A percentile compares a stretch with the other conserved stretches of the same genome.
These are phyloP conservation scores for Pyricularia grisea DNA, from an alignment of 2,329 filamentous ascomycete species.

Conservation along the genomic window DNA sequence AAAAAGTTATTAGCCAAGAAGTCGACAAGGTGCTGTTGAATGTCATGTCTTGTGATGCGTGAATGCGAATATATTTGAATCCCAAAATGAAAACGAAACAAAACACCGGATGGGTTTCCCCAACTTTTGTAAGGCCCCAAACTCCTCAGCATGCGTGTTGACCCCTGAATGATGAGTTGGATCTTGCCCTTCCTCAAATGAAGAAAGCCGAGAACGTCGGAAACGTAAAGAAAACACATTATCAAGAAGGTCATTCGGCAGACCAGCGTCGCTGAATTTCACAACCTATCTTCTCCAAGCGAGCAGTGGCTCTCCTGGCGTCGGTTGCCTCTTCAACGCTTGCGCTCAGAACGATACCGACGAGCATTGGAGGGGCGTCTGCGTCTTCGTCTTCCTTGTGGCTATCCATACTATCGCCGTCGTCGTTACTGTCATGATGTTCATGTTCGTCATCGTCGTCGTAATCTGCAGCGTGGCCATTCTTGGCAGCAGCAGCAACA, in stretches of 20 bases:
- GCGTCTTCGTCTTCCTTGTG: constrained; percentile 7
- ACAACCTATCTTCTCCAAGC: constrained; percentile 43
- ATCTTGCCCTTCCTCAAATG: neutral
- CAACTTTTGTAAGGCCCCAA: neutral
- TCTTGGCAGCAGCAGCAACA: neutral
- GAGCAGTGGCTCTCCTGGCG: constrained; percentile 40
- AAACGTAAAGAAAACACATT: neutral
- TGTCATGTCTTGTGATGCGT: neutral
- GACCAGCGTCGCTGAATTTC: constrained; percentile 46
- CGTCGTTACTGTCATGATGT: neutral
- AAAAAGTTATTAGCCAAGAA: neutral
- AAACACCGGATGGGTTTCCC: neutral
- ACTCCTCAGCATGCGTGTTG: neutral
- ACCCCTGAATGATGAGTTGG: neutral
- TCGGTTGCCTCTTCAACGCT: constrained; percentile 36
- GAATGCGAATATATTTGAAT: neutral
- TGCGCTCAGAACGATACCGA: constrained; percentile 44
- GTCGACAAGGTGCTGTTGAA: neutral
- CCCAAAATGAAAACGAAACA: neutral
- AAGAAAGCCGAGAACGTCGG: neutral
- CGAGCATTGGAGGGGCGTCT: constrained; percentile 38
- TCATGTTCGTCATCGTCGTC: neutral
- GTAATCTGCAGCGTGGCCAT: neutral
- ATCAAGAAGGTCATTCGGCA: constrained; percentile 16
- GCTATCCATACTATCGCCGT: neutral